A percentile compares a stretch with the other conserved stretches of the same genome.
These are phyloP conservation scores for Cytospora paraplurivora DNA, from an alignment of 2,329 filamentous ascomycete genomes.

Conservation along the genomic window DNA sequence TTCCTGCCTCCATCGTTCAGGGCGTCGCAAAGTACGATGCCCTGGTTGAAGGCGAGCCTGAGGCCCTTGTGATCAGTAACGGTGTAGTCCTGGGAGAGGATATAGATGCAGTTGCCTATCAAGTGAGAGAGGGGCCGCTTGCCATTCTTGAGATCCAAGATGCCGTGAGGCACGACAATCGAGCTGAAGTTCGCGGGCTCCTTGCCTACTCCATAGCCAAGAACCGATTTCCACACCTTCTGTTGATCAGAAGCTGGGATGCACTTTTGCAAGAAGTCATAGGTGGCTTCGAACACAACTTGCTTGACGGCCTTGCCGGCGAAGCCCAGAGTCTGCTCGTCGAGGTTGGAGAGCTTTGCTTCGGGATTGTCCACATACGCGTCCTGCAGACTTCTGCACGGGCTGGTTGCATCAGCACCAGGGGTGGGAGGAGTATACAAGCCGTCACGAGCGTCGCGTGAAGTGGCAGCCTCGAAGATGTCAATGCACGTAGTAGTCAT, in stretches of 20 bases:
- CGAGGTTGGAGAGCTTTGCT: slow-evolving; percentile 9
- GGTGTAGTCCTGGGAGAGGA: slow-evolving; percentile 3
- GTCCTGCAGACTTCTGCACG: slow-evolving; percentile 5
- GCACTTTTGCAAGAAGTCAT: slow-evolving; percentile 14
- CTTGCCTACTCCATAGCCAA: not conserved
- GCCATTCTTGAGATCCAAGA: slow-evolving; percentile 11
- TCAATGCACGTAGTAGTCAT: not conserved
- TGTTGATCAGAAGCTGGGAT: slow-evolving; percentile 5
- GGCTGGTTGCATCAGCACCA: not conserved
- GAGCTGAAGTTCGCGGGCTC: not conserved
- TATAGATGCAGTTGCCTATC: slow-evolving; percentile 16
- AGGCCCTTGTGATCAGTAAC: slow-evolving; percentile 10
- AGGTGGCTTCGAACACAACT: slow-evolving; percentile 18
- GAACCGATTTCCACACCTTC: not conserved
- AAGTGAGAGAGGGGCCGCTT: slow-evolving; percentile 9
- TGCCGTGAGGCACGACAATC: not conserved
- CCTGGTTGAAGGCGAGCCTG: slow-evolving; percentile 3
- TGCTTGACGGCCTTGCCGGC: slow-evolving; percentile 21
- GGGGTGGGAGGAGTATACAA: not conserved
- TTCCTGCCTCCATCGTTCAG: slow-evolving; percentile 9
- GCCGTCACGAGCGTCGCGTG: not conserved
- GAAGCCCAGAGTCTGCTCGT: slow-evolving; percentile 9
- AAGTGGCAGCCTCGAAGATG: slow-evolving; percentile 7
- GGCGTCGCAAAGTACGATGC: slow-evolving; percentile 23
- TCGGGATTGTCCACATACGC: slow-evolving; percentile 14